Base-by-base conservation (phyloP, 1,284 basidiomycete genomes). In the Heterobasidion parviporum region DNA sequence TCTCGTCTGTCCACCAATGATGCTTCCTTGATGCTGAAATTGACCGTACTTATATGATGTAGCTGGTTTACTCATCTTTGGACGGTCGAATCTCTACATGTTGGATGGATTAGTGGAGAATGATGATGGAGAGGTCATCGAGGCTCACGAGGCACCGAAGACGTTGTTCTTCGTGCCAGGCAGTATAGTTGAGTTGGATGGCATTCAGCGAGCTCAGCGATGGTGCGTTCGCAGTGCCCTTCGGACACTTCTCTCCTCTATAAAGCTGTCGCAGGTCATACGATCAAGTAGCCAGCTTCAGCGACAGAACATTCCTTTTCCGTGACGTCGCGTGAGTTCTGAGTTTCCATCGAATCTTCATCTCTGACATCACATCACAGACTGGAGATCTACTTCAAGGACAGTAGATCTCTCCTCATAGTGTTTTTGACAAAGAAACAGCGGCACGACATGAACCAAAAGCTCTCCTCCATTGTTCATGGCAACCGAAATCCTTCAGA, bases 101-200 rank as follows among this genome's bases (percentile, higher is more conserved):
- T 74, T 98, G 14, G 94, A 98, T 64, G 94, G 94, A 6, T 76
- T 97, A n/a, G 88, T 96, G 14, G 90, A 96, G 68, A 87, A 85
- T 54, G 82, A 88, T 8, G 83, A 87, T 48, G 94, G 93, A 0
- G 94, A 96, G 67, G 83, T 98, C 41, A 87, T 97, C 52, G 92
- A 94, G 63, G 91, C 90, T 1, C 82, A 82, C 61, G 91, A 96
- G 62, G 93, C 93, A 2, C 91, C 93, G 0, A 82, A 83, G 60
- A 83, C 87, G 52, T 74, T 96, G 45, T 83, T 94, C 62, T 89
- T 91, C 57, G 87, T 95, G 46, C 86, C 93, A 10, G 91, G 90
- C 36, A 94, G 90, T 57, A 81, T 87, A 32, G 79, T 92, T 1
- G 90, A 92, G 62, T 71, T 94, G 8, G 82, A 88, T 65, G 80